Evolutionary conservation across 495 filamentous ascomycete genomes (phyloP).

Genomic region (Acidomyces sp.): DNA sequence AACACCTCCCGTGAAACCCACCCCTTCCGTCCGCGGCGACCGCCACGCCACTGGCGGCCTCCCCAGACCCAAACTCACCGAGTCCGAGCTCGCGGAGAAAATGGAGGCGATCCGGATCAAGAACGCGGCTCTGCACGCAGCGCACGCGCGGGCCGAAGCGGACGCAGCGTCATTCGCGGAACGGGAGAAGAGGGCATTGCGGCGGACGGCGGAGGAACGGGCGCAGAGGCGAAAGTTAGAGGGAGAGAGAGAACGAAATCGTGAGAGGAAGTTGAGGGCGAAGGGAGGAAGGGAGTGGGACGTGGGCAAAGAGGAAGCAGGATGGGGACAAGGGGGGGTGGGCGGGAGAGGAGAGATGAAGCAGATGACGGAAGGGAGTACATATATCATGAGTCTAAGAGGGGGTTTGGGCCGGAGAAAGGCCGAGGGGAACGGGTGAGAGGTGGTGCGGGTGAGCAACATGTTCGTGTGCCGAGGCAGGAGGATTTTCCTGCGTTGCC

Average conservation of each 20-base stretch:
- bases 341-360: slow-evolving; percentile 14
- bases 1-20: slow-evolving; percentile 12
- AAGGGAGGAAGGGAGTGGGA: slow-evolving; percentile 63
- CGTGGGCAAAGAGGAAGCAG: slow-evolving; percentile 49
- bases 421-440: slow-evolving; percentile 2
- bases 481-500: slow-evolving; percentile 19
- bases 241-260: slow-evolving; percentile 57
- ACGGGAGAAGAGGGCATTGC: slow-evolving; percentile 43
- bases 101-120: slow-evolving; percentile 48
- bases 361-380: slow-evolving; percentile 18
- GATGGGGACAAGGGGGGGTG: slow-evolving; percentile 13
- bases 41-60: slow-evolving; percentile 54
- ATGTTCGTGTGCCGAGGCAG: slow-evolving; percentile 5
- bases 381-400: slow-evolving; percentile 8
- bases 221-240: slow-evolving; percentile 48
- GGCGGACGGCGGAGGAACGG: slow-evolving; percentile 36
- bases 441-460: neutral
- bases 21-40: slow-evolving; percentile 49
- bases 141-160: slow-evolving; percentile 53
- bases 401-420: slow-evolving; percentile 2
- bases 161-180: slow-evolving; percentile 55
- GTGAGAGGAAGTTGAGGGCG: slow-evolving; percentile 55
- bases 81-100: slow-evolving; percentile 48
- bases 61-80: slow-evolving; percentile 51
- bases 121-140: slow-evolving; percentile 43